These are phyloP conservation scores for Rhizodiscina lignyota DNA, from an alignment of 495 filamentous ascomycete genomes.

Conservation along the genomic window DNA sequence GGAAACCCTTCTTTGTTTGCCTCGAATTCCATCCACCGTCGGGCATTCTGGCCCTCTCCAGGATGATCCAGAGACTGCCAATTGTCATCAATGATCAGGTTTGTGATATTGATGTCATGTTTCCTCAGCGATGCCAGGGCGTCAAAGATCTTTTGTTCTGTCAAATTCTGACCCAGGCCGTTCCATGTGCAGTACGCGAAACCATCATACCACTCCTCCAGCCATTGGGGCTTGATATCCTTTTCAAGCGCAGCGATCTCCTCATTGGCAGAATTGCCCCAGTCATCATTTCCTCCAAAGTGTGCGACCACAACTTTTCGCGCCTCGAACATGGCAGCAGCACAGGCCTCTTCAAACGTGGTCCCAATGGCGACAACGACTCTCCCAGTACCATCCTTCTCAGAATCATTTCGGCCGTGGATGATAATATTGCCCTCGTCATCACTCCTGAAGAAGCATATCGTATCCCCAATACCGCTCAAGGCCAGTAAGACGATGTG, in stretches of 20 bases:
- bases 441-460: constrained; percentile 53
- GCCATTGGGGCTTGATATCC: constrained; percentile 50
- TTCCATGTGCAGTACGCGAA: constrained; percentile 85
- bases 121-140: constrained; percentile 56
- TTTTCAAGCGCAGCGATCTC: constrained; percentile 24
- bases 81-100: constrained; percentile 88
- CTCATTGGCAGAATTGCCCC: constrained; percentile 10
- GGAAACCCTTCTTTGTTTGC: constrained; percentile 72
- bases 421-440: constrained; percentile 47
- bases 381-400: constrained; percentile 31
- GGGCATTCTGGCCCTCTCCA: constrained; percentile 31
- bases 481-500: constrained; percentile 72
- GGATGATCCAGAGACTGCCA: constrained; percentile 61
- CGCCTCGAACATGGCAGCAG: constrained; percentile 74
- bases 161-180: constrained; percentile 64
- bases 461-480: constrained; percentile 56
- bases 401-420: constrained; percentile 56
- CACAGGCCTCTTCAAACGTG: constrained; percentile 59
- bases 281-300: too few species aligned
- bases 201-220: constrained; percentile 82
- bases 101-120: constrained; percentile 58
- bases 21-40: constrained; percentile 57
- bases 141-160: constrained; percentile 58
- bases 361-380: constrained; percentile 58
- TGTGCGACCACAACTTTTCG: constrained; percentile 44